phyloP scores from a whole-genome alignment of 2,329 filamentous ascomycete genomes.

The Penicillium sp. region DNA sequence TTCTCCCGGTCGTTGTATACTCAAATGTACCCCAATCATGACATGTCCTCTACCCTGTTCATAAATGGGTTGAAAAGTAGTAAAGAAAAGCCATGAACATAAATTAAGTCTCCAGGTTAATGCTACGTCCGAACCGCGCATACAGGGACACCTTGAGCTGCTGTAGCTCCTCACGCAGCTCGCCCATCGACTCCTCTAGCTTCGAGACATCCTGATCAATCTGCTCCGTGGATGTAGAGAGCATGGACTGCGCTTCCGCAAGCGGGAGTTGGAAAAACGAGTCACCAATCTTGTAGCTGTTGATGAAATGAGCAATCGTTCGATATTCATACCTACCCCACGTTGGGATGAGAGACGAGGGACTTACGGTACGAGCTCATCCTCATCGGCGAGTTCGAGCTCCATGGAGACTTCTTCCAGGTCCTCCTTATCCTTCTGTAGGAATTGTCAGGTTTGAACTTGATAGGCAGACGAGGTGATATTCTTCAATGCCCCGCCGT shows the following conservation, averaged over 20 bases:
- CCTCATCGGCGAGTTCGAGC: slow-evolving; percentile 90
- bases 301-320: not conserved
- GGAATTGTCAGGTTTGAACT: not conserved
- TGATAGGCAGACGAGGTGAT: not conserved
- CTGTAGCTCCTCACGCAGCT: slow-evolving; percentile 79
- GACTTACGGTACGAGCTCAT: slow-evolving; percentile 81
- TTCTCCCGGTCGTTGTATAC: not conserved
- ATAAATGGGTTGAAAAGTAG: not conserved
- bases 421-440: slow-evolving; percentile 95
- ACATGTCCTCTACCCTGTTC: not conserved
- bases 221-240: slow-evolving; percentile 64
- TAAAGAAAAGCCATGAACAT: not conserved
- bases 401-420: slow-evolving; percentile 88
- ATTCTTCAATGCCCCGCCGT: not conserved
- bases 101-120: slow-evolving; percentile 82
- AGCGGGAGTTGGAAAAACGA: slow-evolving; percentile 86
- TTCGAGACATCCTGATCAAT: slow-evolving; percentile 71
- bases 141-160: slow-evolving; percentile 88
- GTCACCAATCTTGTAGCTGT: slow-evolving; percentile 92
- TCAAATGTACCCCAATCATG: not conserved
- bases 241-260: slow-evolving; percentile 78
- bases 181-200: slow-evolving; percentile 71
- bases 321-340: not conserved
- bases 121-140: slow-evolving; percentile 89
- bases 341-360: slow-evolving; percentile 6